phyloP scores from a whole-genome alignment of 148 eudicot species.

The Beta vulgaris region DNA sequence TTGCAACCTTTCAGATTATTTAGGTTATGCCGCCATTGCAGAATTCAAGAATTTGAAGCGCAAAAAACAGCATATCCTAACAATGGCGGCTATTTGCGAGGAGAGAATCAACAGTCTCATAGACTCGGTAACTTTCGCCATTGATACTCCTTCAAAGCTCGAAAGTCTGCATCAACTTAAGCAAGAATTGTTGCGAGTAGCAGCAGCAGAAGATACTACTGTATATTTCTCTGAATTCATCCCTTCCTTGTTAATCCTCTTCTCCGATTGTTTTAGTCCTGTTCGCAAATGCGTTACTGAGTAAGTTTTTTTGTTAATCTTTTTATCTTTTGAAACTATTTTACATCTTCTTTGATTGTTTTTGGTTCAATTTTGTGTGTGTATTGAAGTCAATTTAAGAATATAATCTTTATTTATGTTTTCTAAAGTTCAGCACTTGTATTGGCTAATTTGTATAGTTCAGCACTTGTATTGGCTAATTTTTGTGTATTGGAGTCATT shows the following conservation, averaged over 20 bases:
- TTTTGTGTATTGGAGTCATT: too few relatives aligned
- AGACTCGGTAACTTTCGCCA: slow-evolving; percentile 41
- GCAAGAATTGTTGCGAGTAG: slow-evolving; percentile 27
- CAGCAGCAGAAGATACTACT: slow-evolving; percentile 10
- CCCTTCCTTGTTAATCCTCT: slow-evolving; percentile 46
- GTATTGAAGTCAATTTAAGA: too few relatives aligned
- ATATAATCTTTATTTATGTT: too few relatives aligned
- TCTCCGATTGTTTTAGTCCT: slow-evolving; percentile 57
- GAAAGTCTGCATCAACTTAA: slow-evolving; percentile 41
- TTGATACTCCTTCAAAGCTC: slow-evolving; percentile 55
- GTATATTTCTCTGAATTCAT: slow-evolving; percentile 44
- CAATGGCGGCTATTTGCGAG: slow-evolving; percentile 40
- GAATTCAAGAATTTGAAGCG: not conserved
- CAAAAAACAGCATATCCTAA: too few relatives aligned
- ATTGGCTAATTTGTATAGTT: not conserved
- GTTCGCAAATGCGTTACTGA: slow-evolving; percentile 55
- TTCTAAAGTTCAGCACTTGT: too few relatives aligned
- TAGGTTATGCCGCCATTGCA: slow-evolving; percentile 1
- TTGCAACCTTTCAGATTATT: not conserved
- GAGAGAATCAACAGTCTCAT: slow-evolving; percentile 47
- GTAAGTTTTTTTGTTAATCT: slow-evolving; percentile 47
- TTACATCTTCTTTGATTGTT: too few relatives aligned
- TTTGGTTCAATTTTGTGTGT: not conserved
- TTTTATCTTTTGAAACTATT: too few relatives aligned
- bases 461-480: not conserved